Percentiles rank a stretch among this genome's conserved stretches.
Evolutionary conservation across 2,329 filamentous ascomycete genomes (phyloP).

Genomic region (Microdochium paspali): DNA sequence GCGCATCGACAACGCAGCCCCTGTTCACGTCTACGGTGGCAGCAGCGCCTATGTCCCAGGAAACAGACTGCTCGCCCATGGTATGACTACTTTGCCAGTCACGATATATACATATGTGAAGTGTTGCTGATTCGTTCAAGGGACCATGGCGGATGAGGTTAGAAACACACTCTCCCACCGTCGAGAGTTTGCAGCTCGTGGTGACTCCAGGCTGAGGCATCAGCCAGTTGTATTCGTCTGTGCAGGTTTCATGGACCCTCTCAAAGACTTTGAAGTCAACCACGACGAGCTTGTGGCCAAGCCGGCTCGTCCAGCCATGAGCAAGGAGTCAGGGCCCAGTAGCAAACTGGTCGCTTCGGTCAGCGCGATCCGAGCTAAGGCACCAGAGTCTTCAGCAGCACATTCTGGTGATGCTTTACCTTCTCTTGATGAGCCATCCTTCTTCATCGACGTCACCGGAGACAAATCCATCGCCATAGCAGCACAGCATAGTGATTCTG

Average conservation of each 20-base stretch:
- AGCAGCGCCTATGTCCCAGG: slow-evolving; percentile 4
- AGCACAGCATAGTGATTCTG: neutral
- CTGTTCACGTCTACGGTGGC: slow-evolving; percentile 2
- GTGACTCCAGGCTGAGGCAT: slow-evolving; percentile 31
- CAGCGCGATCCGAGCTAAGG: neutral
- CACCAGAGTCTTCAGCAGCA: neutral
- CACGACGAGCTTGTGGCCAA: neutral
- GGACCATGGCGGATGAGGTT: slow-evolving; percentile 36
- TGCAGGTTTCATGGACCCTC: slow-evolving; percentile 39
- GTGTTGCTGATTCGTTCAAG: neutral
- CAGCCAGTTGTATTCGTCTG: slow-evolving; percentile 44
- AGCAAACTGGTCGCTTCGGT: neutral
- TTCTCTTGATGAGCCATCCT: slow-evolving; percentile 7
- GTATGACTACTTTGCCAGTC: slow-evolving; percentile 8
- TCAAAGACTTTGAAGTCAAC: slow-evolving; percentile 27
- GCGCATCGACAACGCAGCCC: neutral
- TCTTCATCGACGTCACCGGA: slow-evolving; percentile 28
- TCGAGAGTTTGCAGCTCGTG: slow-evolving; percentile 23
- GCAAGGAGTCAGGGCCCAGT: slow-evolving; percentile 1
- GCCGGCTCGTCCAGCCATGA: slow-evolving; percentile 2
- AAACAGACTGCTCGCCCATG: slow-evolving; percentile 9
- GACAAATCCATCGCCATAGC: slow-evolving; percentile 11
- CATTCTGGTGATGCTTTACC: neutral
- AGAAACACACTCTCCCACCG: slow-evolving; percentile 37
- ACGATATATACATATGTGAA: neutral